Conservation (phyloP, 805 yeast genomes). For the Teunomyces funiuensis region DNA sequence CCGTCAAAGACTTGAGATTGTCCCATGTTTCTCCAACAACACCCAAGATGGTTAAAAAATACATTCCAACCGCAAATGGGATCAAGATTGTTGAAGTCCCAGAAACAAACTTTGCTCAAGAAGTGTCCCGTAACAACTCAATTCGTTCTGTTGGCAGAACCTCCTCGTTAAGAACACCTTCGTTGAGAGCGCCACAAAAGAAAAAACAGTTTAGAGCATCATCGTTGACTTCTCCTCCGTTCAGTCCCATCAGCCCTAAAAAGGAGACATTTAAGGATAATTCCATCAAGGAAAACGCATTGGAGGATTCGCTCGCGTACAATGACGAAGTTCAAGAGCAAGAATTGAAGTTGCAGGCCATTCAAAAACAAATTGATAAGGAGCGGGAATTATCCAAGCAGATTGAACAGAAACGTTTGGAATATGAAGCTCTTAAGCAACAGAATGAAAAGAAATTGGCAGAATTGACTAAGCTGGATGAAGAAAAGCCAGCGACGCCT, state of each 20-base stretch:
- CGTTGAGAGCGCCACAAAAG: slow-evolving; percentile 1
- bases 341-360: slow-evolving; percentile 25
- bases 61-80: slow-evolving; percentile 74
- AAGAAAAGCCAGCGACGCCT: neutral
- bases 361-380: slow-evolving; percentile 36
- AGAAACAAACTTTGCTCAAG: slow-evolving; percentile 38
- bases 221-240: slow-evolving; percentile 13
- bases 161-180: slow-evolving; percentile 12
- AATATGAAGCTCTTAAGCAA: slow-evolving; percentile 33
- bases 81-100: slow-evolving; percentile 71
- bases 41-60: slow-evolving; percentile 57
- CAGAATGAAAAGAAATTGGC: slow-evolving; percentile 27
- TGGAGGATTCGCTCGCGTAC: slow-evolving; percentile 22
- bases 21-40: slow-evolving; percentile 12
- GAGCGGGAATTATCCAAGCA: slow-evolving; percentile 40
- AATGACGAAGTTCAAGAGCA: slow-evolving; percentile 23
- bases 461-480: neutral
- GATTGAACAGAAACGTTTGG: slow-evolving; percentile 37
- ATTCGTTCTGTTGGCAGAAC: slow-evolving; percentile 33
- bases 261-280: slow-evolving; percentile 9
- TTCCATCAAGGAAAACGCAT: slow-evolving; percentile 18
- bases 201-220: slow-evolving; percentile 13
- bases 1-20: slow-evolving; percentile 36
- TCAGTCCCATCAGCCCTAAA: slow-evolving; percentile 10
- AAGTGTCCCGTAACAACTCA: slow-evolving; percentile 40